Conservation (phyloP, 2,329 filamentous ascomycete genomes). For the Neospermospora avenae region DNA sequence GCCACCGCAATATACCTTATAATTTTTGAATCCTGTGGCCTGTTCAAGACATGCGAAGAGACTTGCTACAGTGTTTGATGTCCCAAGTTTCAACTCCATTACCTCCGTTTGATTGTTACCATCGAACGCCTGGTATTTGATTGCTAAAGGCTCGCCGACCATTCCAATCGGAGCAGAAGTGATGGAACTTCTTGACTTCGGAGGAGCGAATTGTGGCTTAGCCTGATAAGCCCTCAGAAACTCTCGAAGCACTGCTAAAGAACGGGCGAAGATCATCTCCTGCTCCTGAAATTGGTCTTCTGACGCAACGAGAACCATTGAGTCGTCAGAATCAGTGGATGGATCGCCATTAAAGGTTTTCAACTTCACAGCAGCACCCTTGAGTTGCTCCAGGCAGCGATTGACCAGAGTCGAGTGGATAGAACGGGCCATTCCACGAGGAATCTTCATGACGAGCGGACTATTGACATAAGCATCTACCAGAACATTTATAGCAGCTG, state of each 20-base stretch:
- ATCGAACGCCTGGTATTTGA: slow-evolving; percentile 74
- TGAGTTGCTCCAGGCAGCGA: slow-evolving; percentile 69
- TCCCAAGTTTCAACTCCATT: slow-evolving; percentile 61
- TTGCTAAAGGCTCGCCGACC: slow-evolving; percentile 60
- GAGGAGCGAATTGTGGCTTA: slow-evolving; percentile 56
- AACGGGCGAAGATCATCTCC: slow-evolving; percentile 64
- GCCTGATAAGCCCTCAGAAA: slow-evolving; percentile 64
- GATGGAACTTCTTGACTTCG: slow-evolving; percentile 54
- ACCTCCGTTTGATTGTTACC: slow-evolving; percentile 57
- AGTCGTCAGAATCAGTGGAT: slow-evolving; percentile 46
- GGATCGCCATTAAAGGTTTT: slow-evolving; percentile 46
- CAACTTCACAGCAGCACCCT: slow-evolving; percentile 57
- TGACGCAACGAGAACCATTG: slow-evolving; percentile 49
- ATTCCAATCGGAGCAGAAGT: slow-evolving; percentile 46
- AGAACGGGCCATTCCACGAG: slow-evolving; percentile 48
- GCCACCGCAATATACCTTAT: slow-evolving; percentile 69
- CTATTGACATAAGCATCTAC: slow-evolving; percentile 71
- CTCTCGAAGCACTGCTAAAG: slow-evolving; percentile 63
- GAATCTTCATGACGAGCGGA: slow-evolving; percentile 47
- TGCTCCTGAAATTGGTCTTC: slow-evolving; percentile 50
- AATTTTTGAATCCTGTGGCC: slow-evolving; percentile 72
- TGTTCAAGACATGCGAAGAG: slow-evolving; percentile 64
- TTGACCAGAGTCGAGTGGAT: slow-evolving; percentile 69
- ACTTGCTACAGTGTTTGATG: slow-evolving; percentile 66
- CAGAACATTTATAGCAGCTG: slow-evolving; percentile 64